Percentiles rank a stretch among this genome's conserved stretches.
These are phyloP conservation scores for Axilococcus clingmanii DNA, from an alignment of 139 green algal genomes.

Conservation along the genomic window DNA sequence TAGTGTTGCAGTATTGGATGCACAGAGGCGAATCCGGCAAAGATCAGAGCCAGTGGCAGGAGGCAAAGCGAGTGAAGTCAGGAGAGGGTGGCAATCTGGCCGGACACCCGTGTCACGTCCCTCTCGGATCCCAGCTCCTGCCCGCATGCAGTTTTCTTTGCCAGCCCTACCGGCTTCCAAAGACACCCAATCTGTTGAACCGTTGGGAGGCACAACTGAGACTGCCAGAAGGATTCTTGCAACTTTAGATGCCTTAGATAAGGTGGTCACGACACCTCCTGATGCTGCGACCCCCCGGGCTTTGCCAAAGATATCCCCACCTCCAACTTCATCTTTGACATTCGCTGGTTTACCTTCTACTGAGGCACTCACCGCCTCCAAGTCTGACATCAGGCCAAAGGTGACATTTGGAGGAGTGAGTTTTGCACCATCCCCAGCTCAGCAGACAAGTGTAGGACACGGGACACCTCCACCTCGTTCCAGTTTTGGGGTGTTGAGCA, in stretches of 20 bases:
- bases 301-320: background rate
- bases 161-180: background rate
- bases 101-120: background rate
- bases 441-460: background rate
- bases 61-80: conserved; percentile 1
- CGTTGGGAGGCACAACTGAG: conserved; percentile 20
- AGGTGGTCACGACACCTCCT: conserved; percentile 8
- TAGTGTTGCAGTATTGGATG: too few relatives aligned
- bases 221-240: conserved; percentile 29
- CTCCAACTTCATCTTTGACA: background rate
- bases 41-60: conserved; percentile 3
- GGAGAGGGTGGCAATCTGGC: background rate
- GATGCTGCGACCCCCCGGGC: background rate
- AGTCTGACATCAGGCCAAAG: background rate
- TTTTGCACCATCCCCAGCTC: conserved; percentile 3
- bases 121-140: background rate
- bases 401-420: conserved; percentile 21
- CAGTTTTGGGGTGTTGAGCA: background rate
- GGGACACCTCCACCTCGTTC: background rate
- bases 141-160: background rate
- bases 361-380: conserved; percentile 5
- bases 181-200: background rate
- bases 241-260: conserved; percentile 23
- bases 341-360: conserved; percentile 8
- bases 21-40: background rate